These are phyloP conservation scores for Collybia sp. DNA, from an alignment of 768 basidiomycete species.

Conservation along the genomic window DNA sequence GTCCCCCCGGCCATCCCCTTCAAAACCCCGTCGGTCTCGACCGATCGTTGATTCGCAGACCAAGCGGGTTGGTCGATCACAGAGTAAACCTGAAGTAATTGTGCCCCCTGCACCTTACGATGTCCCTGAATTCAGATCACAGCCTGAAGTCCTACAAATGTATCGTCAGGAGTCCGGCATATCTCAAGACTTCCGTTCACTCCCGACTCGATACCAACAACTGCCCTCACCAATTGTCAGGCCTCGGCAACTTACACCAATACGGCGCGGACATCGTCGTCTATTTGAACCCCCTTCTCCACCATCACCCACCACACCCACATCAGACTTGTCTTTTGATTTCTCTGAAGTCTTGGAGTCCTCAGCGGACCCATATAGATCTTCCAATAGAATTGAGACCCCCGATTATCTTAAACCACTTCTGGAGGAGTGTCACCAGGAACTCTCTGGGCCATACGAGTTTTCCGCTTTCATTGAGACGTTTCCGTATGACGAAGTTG, in stretches of 20 bases:
- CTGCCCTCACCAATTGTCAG: constrained; percentile 32
- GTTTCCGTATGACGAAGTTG: constrained; percentile 71
- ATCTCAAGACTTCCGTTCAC: background rate
- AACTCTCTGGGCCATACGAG: constrained; percentile 55
- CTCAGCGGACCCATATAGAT: constrained; percentile 17
- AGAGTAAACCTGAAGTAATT: constrained; percentile 31
- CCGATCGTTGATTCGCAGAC: constrained; percentile 1
- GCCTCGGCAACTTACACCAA: constrained; percentile 66
- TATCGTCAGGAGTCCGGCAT: background rate
- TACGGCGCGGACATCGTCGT: constrained; percentile 39
- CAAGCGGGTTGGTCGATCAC: constrained; percentile 9
- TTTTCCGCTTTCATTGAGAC: constrained; percentile 82
- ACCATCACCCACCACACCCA: constrained; percentile 51
- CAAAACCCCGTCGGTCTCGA: constrained; percentile 7
- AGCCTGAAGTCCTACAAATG: constrained; percentile 7
- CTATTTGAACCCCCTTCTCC: constrained; percentile 44
- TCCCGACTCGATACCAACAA: constrained; percentile 13
- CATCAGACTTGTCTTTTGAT: constrained; percentile 47
- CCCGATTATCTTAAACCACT: constrained; percentile 60
- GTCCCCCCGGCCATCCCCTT: constrained; percentile 8
- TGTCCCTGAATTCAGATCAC: constrained; percentile 15
- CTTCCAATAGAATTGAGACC: constrained; percentile 20
- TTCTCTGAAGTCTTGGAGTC: constrained; percentile 37
- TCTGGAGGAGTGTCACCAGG: constrained; percentile 68
- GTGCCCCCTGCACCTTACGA: constrained; percentile 35